Evolutionary conservation across 2,329 filamentous ascomycete genomes (phyloP), one percentile per base, ranked within the genome.

Genomic region (Corniculantispora saksenae): DNA sequence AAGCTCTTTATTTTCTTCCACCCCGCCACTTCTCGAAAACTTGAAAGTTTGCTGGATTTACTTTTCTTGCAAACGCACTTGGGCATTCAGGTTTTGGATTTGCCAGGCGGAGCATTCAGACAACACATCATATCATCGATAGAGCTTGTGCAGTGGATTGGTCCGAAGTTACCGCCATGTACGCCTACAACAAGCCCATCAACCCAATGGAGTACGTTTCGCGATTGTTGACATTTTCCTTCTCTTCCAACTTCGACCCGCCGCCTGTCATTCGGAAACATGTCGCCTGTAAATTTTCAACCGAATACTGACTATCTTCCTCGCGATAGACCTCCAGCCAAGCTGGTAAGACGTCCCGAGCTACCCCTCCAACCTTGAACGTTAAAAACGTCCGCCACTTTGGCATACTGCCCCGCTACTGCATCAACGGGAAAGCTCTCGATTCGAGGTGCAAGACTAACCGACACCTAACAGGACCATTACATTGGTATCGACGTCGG

Each of bases 401-500:
- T n/a, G 25, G 25, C 17, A 17, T 50, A 40, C 13, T 29, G 25
- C 35, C 25, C 59, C 17, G 27, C 55, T 17, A 25, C n/a, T 12
- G 10, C n/a, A 25, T 21, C 4, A 8, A 3, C 43, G 15, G 35
- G 10, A 10, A 48, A 9, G 8, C 25, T 61, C 53, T 21, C 29
- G 12, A n/a, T 62, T 62, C 63, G 47, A 23, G 15, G 6, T 25
- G 27, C 3, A 21, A n/a, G 29, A 13, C 35, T 70, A 21, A 66
- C 17, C 3, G 6, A 2, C 2, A 19, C n/a, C 50, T 5, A 35
- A 1, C 67, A 87, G 79, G 83, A 87, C 67, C 83, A 89, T 72
- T 89, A 85, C 73, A 86, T 98, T 74, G 94, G 94, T 67, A 92
- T 99, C 71, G 95, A 99, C 80, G 94, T 99, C 59, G 95, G 95